A percentile compares a stretch with the other conserved stretches of the same genome.
Conservation (phyloP, 768 basidiomycete species). For the Hericium alpestre region DNA sequence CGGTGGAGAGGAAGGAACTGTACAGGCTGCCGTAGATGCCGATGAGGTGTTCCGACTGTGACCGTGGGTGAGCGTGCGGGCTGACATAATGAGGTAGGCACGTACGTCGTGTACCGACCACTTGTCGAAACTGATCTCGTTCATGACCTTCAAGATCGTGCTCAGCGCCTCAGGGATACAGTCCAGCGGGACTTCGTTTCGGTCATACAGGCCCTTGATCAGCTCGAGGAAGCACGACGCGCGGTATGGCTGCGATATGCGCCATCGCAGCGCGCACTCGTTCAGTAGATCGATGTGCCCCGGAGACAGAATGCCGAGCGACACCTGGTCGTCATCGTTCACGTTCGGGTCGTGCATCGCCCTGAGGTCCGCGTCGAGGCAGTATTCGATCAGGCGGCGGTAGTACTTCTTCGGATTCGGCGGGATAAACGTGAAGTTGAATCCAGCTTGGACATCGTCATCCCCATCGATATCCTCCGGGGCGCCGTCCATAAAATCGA, state of each 20-base stretch:
- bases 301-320: constrained; percentile 77
- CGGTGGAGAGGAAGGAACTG: constrained; percentile 73
- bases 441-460: constrained; percentile 61
- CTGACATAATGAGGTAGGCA: constrained; percentile 14
- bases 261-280: constrained; percentile 84
- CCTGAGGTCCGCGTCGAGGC: constrained; percentile 78
- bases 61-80: background rate
- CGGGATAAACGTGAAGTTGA: constrained; percentile 84
- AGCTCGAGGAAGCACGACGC: constrained; percentile 75
- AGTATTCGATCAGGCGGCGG: constrained; percentile 71
- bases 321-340: constrained; percentile 93
- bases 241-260: constrained; percentile 71
- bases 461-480: constrained; percentile 33
- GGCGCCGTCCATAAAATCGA: constrained; percentile 29
- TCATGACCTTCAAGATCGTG: constrained; percentile 56
- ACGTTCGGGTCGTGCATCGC: constrained; percentile 84
- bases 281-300: constrained; percentile 75
- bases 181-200: constrained; percentile 85
- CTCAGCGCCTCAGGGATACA: constrained; percentile 87
- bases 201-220: constrained; percentile 79
- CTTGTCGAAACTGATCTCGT: constrained; percentile 57
- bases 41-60: constrained; percentile 58
- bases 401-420: constrained; percentile 81
- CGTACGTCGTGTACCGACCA: constrained; percentile 82
- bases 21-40: constrained; percentile 64